Evolutionary conservation across 164 flowering plant genomes (phyloP).

Genomic region (Berberis thunbergii): DNA sequence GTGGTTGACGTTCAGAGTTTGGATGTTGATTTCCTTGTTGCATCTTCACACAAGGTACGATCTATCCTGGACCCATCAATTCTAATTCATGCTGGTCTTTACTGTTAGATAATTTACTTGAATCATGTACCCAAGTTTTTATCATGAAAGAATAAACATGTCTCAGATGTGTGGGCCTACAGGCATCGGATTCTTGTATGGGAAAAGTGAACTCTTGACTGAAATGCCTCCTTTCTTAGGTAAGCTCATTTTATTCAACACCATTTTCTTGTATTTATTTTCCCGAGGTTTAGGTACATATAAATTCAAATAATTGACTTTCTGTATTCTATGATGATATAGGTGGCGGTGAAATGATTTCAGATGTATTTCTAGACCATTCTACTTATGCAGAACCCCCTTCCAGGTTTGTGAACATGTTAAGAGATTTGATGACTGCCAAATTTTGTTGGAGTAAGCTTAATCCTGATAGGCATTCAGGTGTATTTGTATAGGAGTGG

Average conservation of each 20-base stretch:
- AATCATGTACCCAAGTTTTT: background rate
- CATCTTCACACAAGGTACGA: slow-evolving; percentile 96
- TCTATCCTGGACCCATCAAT: slow-evolving; percentile 4
- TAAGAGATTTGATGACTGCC: background rate
- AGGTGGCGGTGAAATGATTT: slow-evolving; percentile 99
- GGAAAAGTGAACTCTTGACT: slow-evolving; percentile 57
- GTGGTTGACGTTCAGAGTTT: slow-evolving; percentile 78
- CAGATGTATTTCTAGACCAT: slow-evolving; percentile 85
- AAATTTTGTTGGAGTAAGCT: background rate
- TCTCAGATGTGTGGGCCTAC: slow-evolving; percentile 99
- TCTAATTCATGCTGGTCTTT: background rate
- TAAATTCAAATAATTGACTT: too few species aligned
- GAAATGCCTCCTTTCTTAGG: slow-evolving; percentile 94
- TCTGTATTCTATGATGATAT: slow-evolving; percentile 2
- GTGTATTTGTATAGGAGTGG: too few species aligned
- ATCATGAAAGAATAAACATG: slow-evolving; percentile 46
- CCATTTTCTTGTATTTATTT: background rate
- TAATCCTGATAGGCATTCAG: too few species aligned
- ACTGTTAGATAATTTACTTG: background rate
- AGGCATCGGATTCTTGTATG: slow-evolving; percentile 96
- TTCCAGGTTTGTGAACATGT: slow-evolving; percentile 57
- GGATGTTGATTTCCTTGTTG: slow-evolving; percentile 90
- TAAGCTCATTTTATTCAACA: slow-evolving; percentile 4
- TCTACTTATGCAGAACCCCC: slow-evolving; percentile 98
- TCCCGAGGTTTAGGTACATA: background rate